phyloP scores from a whole-genome alignment of 257 asterid genomes.

The Nyctanthes arbortristis region DNA sequence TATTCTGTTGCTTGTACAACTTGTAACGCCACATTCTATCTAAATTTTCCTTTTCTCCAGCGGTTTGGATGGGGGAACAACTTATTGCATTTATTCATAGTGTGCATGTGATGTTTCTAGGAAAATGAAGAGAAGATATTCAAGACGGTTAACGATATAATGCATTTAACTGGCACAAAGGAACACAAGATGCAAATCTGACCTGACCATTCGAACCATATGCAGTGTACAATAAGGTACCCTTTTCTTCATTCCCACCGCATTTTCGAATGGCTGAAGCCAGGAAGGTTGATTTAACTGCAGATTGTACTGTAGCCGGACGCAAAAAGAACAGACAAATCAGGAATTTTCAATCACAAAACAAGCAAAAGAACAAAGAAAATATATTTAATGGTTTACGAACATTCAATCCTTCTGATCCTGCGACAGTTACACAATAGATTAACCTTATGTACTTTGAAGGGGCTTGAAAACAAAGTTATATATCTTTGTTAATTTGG shows the following conservation, averaged over 20 bases:
- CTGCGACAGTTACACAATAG: neutral
- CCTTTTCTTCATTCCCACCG: conserved; percentile 96
- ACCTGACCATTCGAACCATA: conserved; percentile 97
- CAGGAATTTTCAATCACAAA: conserved; percentile 3
- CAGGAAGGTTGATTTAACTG: conserved; percentile 78
- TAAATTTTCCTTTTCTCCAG: too few species aligned
- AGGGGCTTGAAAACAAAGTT: conserved; percentile 1
- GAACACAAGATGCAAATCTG: conserved; percentile 10
- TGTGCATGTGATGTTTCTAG: too few species aligned
- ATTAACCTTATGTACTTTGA: neutral
- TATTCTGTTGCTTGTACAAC: too few species aligned
- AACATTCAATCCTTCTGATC: neutral
- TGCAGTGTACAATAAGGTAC: conserved; percentile 66
- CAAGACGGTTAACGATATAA: conserved; percentile 2
- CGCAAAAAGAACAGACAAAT: conserved; percentile 8
- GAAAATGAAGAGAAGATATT: too few species aligned
- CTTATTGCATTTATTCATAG: too few species aligned
- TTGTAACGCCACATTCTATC: too few species aligned
- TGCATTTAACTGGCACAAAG: neutral
- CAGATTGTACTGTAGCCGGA: conserved; percentile 83
- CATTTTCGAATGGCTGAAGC: conserved; percentile 85
- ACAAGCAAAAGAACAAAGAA: neutral
- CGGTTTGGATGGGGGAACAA: too few species aligned
- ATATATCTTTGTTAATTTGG: neutral
- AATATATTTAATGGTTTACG: neutral